Base-by-base conservation (phyloP, 2,329 filamentous ascomycete species). In the Sporothrix globosa region DNA sequence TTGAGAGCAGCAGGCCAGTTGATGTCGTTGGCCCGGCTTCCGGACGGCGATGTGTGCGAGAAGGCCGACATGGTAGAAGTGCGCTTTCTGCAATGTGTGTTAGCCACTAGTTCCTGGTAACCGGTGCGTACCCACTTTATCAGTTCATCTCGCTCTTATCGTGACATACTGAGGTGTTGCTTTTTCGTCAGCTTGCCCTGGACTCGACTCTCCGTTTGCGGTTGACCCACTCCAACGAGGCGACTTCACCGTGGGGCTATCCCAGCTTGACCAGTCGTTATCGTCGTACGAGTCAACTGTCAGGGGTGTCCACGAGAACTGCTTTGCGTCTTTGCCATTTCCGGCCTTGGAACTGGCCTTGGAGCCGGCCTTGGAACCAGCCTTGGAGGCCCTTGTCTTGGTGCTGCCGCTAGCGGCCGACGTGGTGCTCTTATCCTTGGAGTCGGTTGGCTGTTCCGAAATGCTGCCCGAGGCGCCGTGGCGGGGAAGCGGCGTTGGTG, bases 1-100 rank as follows among this genome's bases (percentile, higher is more conserved):
- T 89, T 90, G 70, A 96, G 85, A 63, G 90, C 86, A 65, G 90
- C 89, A 81, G 92, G 92, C 74, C 74, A 75, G 39, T 91, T 78
- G 71, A 88, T 78, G 76, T 89, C 82, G 78, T 86, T 84, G 48
- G 87, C 78, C 75, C 82, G 84, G 72, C 80, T 80, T 24, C 81
- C 79, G 77, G 69, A 76, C 73, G 44, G 75, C 73, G 70, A 73
- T 13, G 68, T 46, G 6, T 71, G 61, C 19, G 70, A 68, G 3
- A 72, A 58, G 17, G 54, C 4, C 2, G 68, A 63, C 63, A 65
- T 13, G 52, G 60, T n/a, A 21, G 67, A 65, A 2, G 65, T 53
- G 48, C 65, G 67, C 30, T 72, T 71, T 21, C 71, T 73, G 34
- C n/a, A 58, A 27, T 7, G 4, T 3, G 1, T 67, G 68, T 66